Percentiles rank a stretch among this genome's conserved stretches.
Conservation (phyloP, 2,329 filamentous ascomycete genomes). For the Coniochaeta hoffmannii region DNA sequence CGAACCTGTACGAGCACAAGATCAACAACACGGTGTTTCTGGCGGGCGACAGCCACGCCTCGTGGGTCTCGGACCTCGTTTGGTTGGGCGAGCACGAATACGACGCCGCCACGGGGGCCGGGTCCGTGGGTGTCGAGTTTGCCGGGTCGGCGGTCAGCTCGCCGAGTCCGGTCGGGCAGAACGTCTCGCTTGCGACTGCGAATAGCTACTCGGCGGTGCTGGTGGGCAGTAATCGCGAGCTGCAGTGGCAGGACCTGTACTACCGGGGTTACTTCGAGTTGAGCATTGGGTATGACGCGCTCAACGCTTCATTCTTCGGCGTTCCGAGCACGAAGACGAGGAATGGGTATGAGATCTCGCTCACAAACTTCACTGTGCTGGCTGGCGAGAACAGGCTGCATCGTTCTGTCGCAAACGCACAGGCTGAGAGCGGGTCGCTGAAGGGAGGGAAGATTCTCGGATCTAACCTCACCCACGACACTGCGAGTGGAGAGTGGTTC, state of each 20-base stretch:
- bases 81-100: constrained; percentile 50
- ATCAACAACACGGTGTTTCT: constrained; percentile 70
- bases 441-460: constrained; percentile 34
- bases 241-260: constrained; percentile 68
- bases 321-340: constrained; percentile 48
- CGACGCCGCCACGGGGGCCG: constrained; percentile 42
- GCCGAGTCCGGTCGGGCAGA: constrained; percentile 49
- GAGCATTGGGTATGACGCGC: constrained; percentile 44
- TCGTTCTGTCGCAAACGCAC: constrained; percentile 32
- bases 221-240: constrained; percentile 47
- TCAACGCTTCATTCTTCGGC: constrained; percentile 60
- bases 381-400: constrained; percentile 51
- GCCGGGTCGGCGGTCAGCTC: constrained; percentile 61
- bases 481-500: constrained; percentile 6
- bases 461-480: constrained; percentile 42
- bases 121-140: constrained; percentile 55
- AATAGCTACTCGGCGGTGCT: constrained; percentile 37
- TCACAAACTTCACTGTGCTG: constrained; percentile 64
- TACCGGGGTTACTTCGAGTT: constrained; percentile 69
- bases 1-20: constrained; percentile 57
- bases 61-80: constrained; percentile 53
- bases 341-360: constrained; percentile 56
- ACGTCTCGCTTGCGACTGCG: constrained; percentile 44
- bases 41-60: constrained; percentile 61
- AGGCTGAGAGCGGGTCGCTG: constrained; percentile 46